Evolutionary conservation across 176 grass and related monocot genomes (phyloP).

Genomic region (Oryza punctata): DNA sequence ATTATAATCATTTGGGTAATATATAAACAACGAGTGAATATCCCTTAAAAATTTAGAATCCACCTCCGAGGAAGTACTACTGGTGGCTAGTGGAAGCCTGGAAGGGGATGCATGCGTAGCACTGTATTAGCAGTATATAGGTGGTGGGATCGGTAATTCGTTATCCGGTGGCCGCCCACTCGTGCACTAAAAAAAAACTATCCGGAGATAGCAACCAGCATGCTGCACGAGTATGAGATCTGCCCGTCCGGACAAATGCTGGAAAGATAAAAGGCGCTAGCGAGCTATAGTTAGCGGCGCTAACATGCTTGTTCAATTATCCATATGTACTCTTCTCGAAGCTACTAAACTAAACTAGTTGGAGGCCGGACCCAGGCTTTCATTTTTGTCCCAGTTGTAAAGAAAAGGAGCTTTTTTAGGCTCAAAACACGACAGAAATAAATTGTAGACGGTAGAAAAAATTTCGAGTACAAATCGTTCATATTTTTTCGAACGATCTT

Average conservation of each 20-base stretch:
- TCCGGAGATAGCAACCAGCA: background rate
- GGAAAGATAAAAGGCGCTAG: background rate
- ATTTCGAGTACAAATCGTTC: too few species aligned
- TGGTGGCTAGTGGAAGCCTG: too few species aligned
- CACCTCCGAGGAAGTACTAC: too few species aligned
- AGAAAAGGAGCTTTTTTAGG: too few species aligned
- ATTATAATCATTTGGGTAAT: too few species aligned
- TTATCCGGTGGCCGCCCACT: conserved; percentile 12
- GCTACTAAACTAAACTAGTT: background rate
- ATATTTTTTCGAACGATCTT: too few species aligned
- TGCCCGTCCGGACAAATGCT: background rate
- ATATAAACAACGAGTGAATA: too few species aligned
- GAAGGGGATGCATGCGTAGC: too few species aligned
- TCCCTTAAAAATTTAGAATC: too few species aligned
- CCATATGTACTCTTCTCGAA: background rate
- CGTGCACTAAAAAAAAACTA: background rate
- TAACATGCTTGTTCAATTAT: background rate
- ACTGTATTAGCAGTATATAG: background rate
- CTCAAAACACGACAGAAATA: too few species aligned
- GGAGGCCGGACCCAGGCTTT: background rate
- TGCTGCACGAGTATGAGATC: background rate
- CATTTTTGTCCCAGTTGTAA: background rate
- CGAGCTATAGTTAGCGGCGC: background rate
- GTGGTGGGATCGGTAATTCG: background rate
- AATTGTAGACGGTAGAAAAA: too few species aligned